Base-by-base conservation (phyloP, 805 yeast genomes). In the Schizosaccharomyces cryophilus region DNA sequence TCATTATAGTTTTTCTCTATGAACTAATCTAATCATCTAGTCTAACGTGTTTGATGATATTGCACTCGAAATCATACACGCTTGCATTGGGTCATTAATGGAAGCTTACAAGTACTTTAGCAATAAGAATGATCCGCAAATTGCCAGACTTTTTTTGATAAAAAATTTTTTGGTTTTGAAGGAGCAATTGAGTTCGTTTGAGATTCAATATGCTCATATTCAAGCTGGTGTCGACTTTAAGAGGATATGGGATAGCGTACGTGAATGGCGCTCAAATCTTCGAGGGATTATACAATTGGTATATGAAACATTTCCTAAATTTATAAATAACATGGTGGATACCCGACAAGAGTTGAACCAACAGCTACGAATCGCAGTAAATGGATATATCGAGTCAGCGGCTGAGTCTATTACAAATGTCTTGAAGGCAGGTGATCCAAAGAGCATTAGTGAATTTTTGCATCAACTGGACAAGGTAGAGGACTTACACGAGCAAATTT, bases 51-150 rank as follows among this genome's bases (percentile, higher is more conserved):
- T 89, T 72, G 95, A 87, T 69, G 95, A 87, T 67, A 72, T 89
- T 64, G 95, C 96, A 0, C 95, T 87, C 69, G 80, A 84, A 62
- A 82, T 87, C 61, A 85, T 90, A 3, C 95, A 86, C 68, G 78
- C 84, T 55, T 83, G 93, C 66, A 78, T 87, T 45, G 67, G 72
- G 17, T 80, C 93, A 5, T 71, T 87, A 65, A 77, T 78, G 61
- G 71, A 73, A 17, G 83, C 84, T 13, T 77, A 77, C 64, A 72
- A 74, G 3, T 66, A 78, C 29, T 75, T 80, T 5, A 17, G 24
- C 3, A 66, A 73, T 5, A 72, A 76, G 65, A 71, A 78, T 31
- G 85, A 87, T 0, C 66, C 73, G 2, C 63, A 74, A 11, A 89
- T 83, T 65, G 75, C 85, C 0, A 79, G 80, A 61, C 72, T 89